phyloP scores from a whole-genome alignment of 2,329 filamentous ascomycete genomes.

The Pestalotiopsis sp. region DNA sequence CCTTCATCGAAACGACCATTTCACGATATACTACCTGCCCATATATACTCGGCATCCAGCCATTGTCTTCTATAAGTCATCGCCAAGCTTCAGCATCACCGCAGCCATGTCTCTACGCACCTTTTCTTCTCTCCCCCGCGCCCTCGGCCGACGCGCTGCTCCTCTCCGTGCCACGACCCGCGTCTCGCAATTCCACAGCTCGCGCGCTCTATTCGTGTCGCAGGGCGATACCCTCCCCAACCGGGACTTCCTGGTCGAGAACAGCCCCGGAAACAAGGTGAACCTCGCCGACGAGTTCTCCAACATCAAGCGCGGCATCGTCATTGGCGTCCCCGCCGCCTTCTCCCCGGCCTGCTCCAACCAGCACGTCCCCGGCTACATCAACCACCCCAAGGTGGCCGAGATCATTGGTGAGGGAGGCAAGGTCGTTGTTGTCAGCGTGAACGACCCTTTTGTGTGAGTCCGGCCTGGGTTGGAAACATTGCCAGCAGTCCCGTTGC shows the following conservation, averaged over 20 bases:
- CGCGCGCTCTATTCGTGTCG: constrained; percentile 64
- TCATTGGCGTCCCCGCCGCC: constrained; percentile 82
- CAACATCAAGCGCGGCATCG: constrained; percentile 66
- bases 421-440: constrained; percentile 83
- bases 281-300: constrained; percentile 77
- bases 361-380: constrained; percentile 81
- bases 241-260: constrained; percentile 76
- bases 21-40: not conserved
- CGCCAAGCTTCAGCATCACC: not conserved
- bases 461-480: constrained; percentile 30
- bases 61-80: not conserved
- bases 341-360: constrained; percentile 62
- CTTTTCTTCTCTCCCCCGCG: constrained; percentile 14
- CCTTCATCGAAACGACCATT: not conserved
- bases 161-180: constrained; percentile 16
- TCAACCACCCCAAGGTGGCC: constrained; percentile 76
- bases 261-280: constrained; percentile 89
- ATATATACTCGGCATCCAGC: not conserved
- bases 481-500: not conserved
- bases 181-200: constrained; percentile 61
- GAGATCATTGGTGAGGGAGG: constrained; percentile 56
- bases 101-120: constrained; percentile 27
- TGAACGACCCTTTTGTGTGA: constrained; percentile 95
- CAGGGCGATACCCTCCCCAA: constrained; percentile 78
- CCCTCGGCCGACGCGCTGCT: constrained; percentile 25